Base-by-base conservation (phyloP, 2,329 filamentous ascomycete species). In the Phyllosticta citriasiana region DNA sequence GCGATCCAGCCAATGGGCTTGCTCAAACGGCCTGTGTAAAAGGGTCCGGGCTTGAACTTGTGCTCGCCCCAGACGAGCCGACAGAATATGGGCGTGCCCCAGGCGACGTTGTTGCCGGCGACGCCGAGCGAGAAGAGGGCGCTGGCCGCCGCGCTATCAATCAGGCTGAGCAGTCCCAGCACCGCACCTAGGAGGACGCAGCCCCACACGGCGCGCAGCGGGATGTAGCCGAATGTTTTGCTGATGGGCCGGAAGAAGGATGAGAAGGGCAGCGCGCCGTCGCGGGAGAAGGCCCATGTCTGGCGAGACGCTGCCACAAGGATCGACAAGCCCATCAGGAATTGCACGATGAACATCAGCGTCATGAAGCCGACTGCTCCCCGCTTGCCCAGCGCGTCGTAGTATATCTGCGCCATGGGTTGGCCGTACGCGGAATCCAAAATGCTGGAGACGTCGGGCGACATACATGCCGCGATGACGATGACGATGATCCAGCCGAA, bases 271-370 rank as follows among this genome's bases (percentile, higher is more conserved):
- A 86, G 74, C 1, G 83, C 84, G 1, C 82, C 82, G 66, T 86
- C 84, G 25, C 84, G 79, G 8, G 81, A 82, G 68, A 86, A 86
- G 0, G 84, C 84, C 84, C 84, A 87, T 30, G 77, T 78, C 70
- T 86, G 84, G 5, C 84, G 78, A 5, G 81, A 84, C 4, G 80
- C 81, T 1, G 84, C 84, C 3, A 85, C 79, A 2, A 83, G 71
- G 59, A 84, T 79, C 30, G 79, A 82, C 1, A 85, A 71, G 1
- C 83, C 82, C 78, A 86, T 85, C 24, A 85, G 74, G 68, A 84
- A 86, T 67, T 86, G 84, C 2, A 84, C 82, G 56, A 84, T 78
- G 67, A 84, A 82, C 22, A 85, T 71, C 0, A 85, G 74, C 1
- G 77, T 75, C 79, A 85, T 85, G 60, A 86, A 76, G 0, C 78